phyloP scores from a whole-genome alignment of 495 filamentous ascomycete genomes.

The Podospora bellae-mahoneyi region DNA sequence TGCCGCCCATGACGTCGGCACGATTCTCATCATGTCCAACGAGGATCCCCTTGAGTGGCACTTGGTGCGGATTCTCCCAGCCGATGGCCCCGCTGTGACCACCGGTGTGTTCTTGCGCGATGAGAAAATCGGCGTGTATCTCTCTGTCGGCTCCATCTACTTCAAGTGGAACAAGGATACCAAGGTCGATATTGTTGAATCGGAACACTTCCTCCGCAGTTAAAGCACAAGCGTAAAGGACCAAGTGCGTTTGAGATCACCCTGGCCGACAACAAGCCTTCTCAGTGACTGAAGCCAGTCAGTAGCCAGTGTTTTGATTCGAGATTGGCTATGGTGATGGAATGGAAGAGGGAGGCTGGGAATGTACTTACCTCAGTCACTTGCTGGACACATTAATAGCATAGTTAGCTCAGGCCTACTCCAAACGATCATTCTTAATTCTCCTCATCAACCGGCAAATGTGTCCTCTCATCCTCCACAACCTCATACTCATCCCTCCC shows the following conservation, averaged over 20 bases:
- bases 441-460: neutral
- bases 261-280: conserved; percentile 13
- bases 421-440: too few relatives aligned
- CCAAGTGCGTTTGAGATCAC: conserved; percentile 12
- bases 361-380: too few relatives aligned
- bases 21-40: neutral
- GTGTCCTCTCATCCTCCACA: conserved; percentile 39
- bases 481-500: conserved; percentile 56
- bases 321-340: too few relatives aligned
- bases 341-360: too few relatives aligned
- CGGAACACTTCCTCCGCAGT: conserved; percentile 13
- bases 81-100: conserved; percentile 10
- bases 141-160: conserved; percentile 8
- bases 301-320: too few relatives aligned
- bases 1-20: conserved; percentile 1
- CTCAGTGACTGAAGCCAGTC: neutral
- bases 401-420: too few relatives aligned
- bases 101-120: conserved; percentile 14
- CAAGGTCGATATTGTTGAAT: conserved; percentile 14
- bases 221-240: conserved; percentile 6
- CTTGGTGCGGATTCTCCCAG: conserved; percentile 7
- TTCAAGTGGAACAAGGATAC: conserved; percentile 12
- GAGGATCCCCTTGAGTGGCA: neutral
- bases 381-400: too few relatives aligned
- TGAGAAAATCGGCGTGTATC: neutral